Evolutionary conservation across 2,329 filamentous ascomycete species (phyloP), one percentile per base, ranked within the genome.

Genomic region (Akanthomyces uredinophilus): DNA sequence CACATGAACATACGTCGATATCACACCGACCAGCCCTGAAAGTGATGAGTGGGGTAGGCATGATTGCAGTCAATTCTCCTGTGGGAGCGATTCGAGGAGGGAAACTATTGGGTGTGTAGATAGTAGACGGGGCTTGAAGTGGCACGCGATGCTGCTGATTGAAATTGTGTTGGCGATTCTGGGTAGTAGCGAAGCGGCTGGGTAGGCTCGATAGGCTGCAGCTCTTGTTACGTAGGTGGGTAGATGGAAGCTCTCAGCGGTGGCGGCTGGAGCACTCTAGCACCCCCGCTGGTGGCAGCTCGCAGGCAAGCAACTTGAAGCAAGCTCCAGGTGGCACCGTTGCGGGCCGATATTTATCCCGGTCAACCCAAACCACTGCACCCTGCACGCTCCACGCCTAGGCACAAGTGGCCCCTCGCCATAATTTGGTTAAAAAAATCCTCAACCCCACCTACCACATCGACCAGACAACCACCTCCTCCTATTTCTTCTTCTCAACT

Each of bases 21-120:
- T 95, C 87, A 78, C 94, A 98, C 75, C 85, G 86, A 75, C 94
- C 94, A 66, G 94, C 94, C 83, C 96, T 97, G 84, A 98, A 98
- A 18, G 92, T 96, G 74, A 98, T 93, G 72, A 96, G 84, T 37
- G 94, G 92, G 68, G 83, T 75, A 76, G 91, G 87, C 92, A 96
- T 97, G 66, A 64, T 66, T 67, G 62, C 57, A 63, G 58, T 39
- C 44, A 29, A 27, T 29, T 43, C n/a, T n/a, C 49, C 47, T 59
- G 22, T 39, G 10, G 44, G 39, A 18, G 41, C 18, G 29, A 22
- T n/a, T 56, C 24, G 44, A 16, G n/a, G 20, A 18, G n/a, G 7
- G 43, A 49, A 27, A 4, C 11, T 24, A 10, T 41, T 20, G 20
- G 49, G 22, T 46, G 58, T 20, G 39, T 47, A 16, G n/a, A 43